phyloP scores from a whole-genome alignment of 2,329 filamentous ascomycete genomes.

The Penicillium sumatraense region DNA sequence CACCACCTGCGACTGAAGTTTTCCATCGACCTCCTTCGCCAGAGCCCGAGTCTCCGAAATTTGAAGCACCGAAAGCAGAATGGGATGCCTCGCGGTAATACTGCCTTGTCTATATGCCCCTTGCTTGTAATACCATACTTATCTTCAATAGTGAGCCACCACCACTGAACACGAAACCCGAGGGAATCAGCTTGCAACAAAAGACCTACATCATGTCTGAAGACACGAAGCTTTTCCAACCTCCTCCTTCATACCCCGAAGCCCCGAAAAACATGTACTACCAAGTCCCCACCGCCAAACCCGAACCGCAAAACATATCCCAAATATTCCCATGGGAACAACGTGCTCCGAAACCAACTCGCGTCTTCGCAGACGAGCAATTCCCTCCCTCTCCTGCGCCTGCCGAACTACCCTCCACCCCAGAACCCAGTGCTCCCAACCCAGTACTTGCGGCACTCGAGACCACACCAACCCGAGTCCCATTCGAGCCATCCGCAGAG shows the following conservation, averaged over 20 bases:
- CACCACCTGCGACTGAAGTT: conserved; percentile 45
- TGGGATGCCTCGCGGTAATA: conserved; percentile 67
- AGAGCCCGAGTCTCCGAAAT: conserved; percentile 46
- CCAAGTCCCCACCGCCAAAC: conserved; percentile 67
- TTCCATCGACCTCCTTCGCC: conserved; percentile 41
- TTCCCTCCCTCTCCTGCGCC: conserved; percentile 14
- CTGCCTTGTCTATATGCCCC: conserved; percentile 9
- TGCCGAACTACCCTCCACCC: conserved; percentile 11
- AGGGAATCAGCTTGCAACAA: conserved; percentile 81
- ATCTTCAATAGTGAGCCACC: conserved; percentile 60
- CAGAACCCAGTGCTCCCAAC: background rate
- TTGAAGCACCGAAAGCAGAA: conserved; percentile 62
- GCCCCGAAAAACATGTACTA: conserved; percentile 90
- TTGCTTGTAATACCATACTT: conserved; percentile 17
- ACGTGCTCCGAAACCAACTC: conserved; percentile 63
- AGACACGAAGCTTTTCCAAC: conserved; percentile 73
- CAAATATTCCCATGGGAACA: conserved; percentile 92
- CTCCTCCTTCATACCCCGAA: conserved; percentile 77
- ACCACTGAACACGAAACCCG: conserved; percentile 72
- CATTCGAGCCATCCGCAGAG: conserved; percentile 42
- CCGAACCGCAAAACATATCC: conserved; percentile 63
- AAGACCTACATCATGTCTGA: conserved; percentile 83
- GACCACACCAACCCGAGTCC: conserved; percentile 6
- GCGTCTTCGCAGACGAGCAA: conserved; percentile 48
- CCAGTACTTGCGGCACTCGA: background rate